These are phyloP conservation scores for Clonostachys rhizophaga DNA, from an alignment of 2,329 filamentous ascomycete species.

Conservation along the genomic window DNA sequence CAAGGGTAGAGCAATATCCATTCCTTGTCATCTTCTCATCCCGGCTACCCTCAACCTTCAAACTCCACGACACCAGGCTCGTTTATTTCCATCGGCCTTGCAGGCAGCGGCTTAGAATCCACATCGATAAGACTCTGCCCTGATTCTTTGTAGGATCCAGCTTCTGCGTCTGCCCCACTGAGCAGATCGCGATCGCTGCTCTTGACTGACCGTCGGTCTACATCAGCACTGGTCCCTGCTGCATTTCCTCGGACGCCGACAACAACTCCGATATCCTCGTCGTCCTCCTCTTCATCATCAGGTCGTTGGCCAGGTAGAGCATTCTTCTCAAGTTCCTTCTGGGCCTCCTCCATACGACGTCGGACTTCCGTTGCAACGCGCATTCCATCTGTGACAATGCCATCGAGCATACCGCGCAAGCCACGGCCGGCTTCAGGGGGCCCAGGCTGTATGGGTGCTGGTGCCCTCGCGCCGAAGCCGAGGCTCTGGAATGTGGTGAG, in stretches of 20 bases:
- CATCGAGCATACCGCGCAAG: conserved; percentile 87
- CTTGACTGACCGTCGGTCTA: conserved; percentile 59
- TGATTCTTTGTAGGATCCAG: conserved; percentile 38
- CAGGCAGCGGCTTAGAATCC: conserved; percentile 6
- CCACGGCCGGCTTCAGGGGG: conserved; percentile 58
- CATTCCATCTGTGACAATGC: conserved; percentile 97
- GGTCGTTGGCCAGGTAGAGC: conserved; percentile 57
- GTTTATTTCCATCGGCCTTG: conserved; percentile 17
- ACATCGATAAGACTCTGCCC: conserved; percentile 27
- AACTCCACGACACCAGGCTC: conserved; percentile 34
- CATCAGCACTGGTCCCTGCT: conserved; percentile 41
- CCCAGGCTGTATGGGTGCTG: conserved; percentile 31
- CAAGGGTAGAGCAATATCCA: too few species aligned
- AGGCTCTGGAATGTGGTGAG: conserved; percentile 83
- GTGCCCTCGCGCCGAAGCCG: conserved; percentile 42
- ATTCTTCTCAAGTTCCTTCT: conserved; percentile 84
- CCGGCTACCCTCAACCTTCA: conserved; percentile 16
- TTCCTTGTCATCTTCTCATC: too few species aligned
- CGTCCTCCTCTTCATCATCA: conserved; percentile 69
- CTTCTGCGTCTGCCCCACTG: conserved; percentile 69
- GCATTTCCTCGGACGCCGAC: conserved; percentile 29
- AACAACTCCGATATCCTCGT: conserved; percentile 44
- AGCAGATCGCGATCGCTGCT: conserved; percentile 67
- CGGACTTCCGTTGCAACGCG: conserved; percentile 89
- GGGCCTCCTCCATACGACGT: conserved; percentile 91